Evolutionary conservation across 768 basidiomycete species (phyloP), one percentile per base, ranked within the genome.

Genomic region (Naganishia antarctica): DNA sequence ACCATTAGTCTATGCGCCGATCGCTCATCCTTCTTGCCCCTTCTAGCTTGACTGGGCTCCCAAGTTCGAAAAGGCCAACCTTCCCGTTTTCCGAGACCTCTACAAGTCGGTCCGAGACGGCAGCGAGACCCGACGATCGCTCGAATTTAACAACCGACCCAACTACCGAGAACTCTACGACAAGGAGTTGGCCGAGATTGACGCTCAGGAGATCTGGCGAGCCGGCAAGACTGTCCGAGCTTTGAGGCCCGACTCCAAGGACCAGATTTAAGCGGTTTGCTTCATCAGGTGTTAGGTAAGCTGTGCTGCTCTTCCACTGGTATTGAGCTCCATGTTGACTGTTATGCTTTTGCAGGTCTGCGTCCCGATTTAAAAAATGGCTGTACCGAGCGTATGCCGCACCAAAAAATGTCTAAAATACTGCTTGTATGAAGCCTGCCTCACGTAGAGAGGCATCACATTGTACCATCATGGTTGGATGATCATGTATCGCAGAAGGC

Each of bases 131-230:
- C 88, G 91, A 79, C 94, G 93, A 76, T 86, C 91, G 40, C 86
- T 99, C 73, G 91, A 96, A 76, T 99, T 90, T 84, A 98, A 98
- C 78, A 86, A 88, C 44, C 87, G 91, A 60, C 77, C 83, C 68
- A 94, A 92, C 1, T 99, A 99, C 82, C 88, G 93, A 68, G 81
- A 90, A 78, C 92, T 94, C 74, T 86, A 98, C 67, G 87, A 87
- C 69, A 87, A 85, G 81, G 94, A 98, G 80, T 84, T 94, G 65
- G 87, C 84, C 75, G 91, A 89, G 79, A 98, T 99, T 74, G 87
- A 98, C 80, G 86, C 91, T 80, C 94, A 97, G 80, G 94, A 97
- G 83, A 97, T 98, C 79, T 98, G 94, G 94, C 82, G 91, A 66
- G 93, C 94, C 68, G 92, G 92, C 81, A 92, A 94, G 83, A 85